phyloP scores from a whole-genome alignment of 2,329 filamentous ascomycete genomes.

The Sclerotinia trifoliorum region DNA sequence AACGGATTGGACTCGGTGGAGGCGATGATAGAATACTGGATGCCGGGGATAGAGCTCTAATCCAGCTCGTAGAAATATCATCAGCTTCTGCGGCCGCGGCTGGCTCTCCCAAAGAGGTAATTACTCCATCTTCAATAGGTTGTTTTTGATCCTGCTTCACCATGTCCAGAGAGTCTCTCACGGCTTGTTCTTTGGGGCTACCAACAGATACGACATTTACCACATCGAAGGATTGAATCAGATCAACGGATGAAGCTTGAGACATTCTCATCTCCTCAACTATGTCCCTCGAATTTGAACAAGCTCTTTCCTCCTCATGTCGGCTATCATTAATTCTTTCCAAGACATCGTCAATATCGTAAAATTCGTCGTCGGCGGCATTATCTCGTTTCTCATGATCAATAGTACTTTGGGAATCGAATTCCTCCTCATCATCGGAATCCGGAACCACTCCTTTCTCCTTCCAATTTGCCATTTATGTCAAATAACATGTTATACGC shows the following conservation, averaged over 20 bases:
- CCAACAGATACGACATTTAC: not conserved
- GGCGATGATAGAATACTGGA: slow-evolving; percentile 37
- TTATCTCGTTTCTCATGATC: slow-evolving; percentile 13
- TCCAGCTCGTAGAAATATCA: slow-evolving; percentile 43
- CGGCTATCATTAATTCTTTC: not conserved
- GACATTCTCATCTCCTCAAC: slow-evolving; percentile 4
- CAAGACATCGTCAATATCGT: slow-evolving; percentile 9
- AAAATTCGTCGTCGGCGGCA: slow-evolving; percentile 15
- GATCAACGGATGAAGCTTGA: slow-evolving; percentile 23
- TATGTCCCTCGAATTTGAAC: not conserved
- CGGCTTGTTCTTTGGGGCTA: not conserved
- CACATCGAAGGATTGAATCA: slow-evolving; percentile 8
- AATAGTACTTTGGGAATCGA: slow-evolving; percentile 30
- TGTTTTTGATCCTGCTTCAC: not conserved
- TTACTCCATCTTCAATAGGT: not conserved
- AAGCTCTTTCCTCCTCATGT: not conserved
- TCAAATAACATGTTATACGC: slow-evolving; percentile 31
- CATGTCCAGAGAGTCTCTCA: not conserved
- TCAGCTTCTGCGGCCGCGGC: slow-evolving; percentile 33
- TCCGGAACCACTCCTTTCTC: slow-evolving; percentile 41
- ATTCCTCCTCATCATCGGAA: slow-evolving; percentile 41
- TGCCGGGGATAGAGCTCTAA: slow-evolving; percentile 41
- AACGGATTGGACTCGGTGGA: slow-evolving; percentile 23
- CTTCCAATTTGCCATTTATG: slow-evolving; percentile 41
- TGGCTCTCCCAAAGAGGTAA: not conserved